phyloP scores from a whole-genome alignment of 2,329 filamentous ascomycete species.

The Ceratocystis cubensis region DNA sequence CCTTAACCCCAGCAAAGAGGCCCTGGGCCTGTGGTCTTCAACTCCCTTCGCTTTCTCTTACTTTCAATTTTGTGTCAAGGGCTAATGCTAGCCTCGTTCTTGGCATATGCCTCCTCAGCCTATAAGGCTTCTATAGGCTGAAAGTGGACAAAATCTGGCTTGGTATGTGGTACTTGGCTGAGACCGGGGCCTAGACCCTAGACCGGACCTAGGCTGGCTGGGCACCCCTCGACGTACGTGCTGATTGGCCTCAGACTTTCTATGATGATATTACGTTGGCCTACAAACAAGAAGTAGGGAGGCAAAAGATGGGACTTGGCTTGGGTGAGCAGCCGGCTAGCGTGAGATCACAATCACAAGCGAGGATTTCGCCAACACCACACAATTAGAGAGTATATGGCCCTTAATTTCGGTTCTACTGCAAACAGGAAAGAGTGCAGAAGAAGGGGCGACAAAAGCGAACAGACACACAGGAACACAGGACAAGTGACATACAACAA shows the following conservation, averaged over 20 bases:
- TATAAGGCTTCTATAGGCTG: not conserved
- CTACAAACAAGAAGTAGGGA: not conserved
- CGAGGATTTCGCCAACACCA: not conserved
- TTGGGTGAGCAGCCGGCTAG: not conserved
- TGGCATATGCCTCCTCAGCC: slow-evolving; percentile 1
- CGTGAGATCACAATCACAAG: not conserved
- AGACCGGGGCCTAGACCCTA: not conserved
- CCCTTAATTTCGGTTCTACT: slow-evolving; percentile 5
- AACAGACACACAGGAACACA: no score
- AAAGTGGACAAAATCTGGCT: not conserved
- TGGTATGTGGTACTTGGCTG: not conserved
- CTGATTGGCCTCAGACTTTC: not conserved
- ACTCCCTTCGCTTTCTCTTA: not conserved
- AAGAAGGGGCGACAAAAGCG: no score
- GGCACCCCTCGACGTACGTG: not conserved
- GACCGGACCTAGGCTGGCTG: not conserved
- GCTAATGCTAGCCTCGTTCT: not conserved
- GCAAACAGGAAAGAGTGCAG: no score
- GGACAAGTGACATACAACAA: no score
- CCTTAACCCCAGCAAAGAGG: not conserved
- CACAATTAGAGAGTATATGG: not conserved
- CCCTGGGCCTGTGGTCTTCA: not conserved
- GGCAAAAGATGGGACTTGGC: not conserved
- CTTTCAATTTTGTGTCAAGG: not conserved
- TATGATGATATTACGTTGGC: not conserved